Conservation (phyloP, 2,329 filamentous ascomycete species). For the Aspergillus pseudoglaucus region DNA sequence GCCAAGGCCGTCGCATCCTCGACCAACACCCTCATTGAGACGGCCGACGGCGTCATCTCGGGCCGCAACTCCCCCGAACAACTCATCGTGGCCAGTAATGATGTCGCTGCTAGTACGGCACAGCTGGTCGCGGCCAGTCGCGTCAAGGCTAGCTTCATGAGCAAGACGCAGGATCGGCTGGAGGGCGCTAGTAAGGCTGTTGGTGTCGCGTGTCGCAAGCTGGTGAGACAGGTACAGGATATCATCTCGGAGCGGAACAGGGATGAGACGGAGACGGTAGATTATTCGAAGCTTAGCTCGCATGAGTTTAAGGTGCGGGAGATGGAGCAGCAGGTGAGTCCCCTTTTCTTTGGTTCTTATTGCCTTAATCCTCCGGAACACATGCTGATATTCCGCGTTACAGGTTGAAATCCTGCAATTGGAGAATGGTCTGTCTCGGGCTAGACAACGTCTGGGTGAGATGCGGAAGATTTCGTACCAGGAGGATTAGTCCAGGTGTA, state of each 20-base stretch:
- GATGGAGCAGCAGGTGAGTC: conserved; percentile 96
- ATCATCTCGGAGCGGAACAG: conserved; percentile 84
- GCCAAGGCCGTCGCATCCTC: conserved; percentile 92
- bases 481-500: conserved; percentile 51
- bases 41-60: conserved; percentile 88
- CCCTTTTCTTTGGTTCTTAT: conserved; percentile 1
- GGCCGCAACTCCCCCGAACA: conserved; percentile 91
- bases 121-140: conserved; percentile 92
- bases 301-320: conserved; percentile 98
- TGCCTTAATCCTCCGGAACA: background rate
- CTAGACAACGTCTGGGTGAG: conserved; percentile 79
- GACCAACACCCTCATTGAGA: conserved; percentile 96
- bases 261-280: conserved; percentile 70
- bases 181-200: conserved; percentile 92
- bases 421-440: conserved; percentile 75
- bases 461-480: conserved; percentile 97
- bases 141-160: conserved; percentile 98
- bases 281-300: conserved; percentile 79
- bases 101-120: conserved; percentile 91
- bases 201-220: conserved; percentile 73
- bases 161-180: conserved; percentile 85
- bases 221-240: conserved; percentile 88
- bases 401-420: conserved; percentile 96
- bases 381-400: conserved; percentile 2
- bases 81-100: conserved; percentile 94